Conservation (phyloP, 2,329 filamentous ascomycete genomes). For the Tolypocladium capitatum region DNA sequence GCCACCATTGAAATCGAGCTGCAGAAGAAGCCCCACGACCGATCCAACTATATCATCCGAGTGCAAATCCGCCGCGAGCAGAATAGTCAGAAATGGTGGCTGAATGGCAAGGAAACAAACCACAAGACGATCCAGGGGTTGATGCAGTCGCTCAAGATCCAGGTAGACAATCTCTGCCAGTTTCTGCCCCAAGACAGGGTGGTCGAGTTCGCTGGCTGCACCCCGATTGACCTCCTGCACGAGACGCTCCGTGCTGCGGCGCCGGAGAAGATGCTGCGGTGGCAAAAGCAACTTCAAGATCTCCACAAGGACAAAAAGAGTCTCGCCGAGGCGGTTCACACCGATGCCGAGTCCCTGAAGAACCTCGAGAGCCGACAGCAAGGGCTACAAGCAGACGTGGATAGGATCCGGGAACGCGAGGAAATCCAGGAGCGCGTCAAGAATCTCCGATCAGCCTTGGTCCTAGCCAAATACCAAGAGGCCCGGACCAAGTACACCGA, state of each 20-base stretch:
- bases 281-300: constrained; percentile 62
- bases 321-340: constrained; percentile 42
- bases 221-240: constrained; percentile 65
- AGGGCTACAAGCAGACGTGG: constrained; percentile 66
- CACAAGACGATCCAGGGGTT: constrained; percentile 55
- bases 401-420: constrained; percentile 65
- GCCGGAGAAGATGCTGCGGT: constrained; percentile 62
- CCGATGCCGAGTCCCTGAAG: constrained; percentile 48
- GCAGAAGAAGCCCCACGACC: constrained; percentile 45
- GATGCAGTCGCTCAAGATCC: constrained; percentile 65
- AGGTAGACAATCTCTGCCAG: constrained; percentile 95
- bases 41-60: constrained; percentile 58
- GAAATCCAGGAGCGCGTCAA: constrained; percentile 51
- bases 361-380: constrained; percentile 61
- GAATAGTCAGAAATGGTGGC: constrained; percentile 64
- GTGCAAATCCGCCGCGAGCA: constrained; percentile 70
- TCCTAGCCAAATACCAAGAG: constrained; percentile 51
- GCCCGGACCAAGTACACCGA: constrained; percentile 33
- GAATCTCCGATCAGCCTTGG: constrained; percentile 50
- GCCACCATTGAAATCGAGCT: constrained; percentile 88
- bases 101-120: constrained; percentile 53
- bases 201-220: constrained; percentile 79
- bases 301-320: constrained; percentile 56
- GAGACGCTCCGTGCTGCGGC: constrained; percentile 86
- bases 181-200: constrained; percentile 95